Base-by-base conservation (phyloP, 2,329 filamentous ascomycete species). In the Seiridium unicorne region DNA sequence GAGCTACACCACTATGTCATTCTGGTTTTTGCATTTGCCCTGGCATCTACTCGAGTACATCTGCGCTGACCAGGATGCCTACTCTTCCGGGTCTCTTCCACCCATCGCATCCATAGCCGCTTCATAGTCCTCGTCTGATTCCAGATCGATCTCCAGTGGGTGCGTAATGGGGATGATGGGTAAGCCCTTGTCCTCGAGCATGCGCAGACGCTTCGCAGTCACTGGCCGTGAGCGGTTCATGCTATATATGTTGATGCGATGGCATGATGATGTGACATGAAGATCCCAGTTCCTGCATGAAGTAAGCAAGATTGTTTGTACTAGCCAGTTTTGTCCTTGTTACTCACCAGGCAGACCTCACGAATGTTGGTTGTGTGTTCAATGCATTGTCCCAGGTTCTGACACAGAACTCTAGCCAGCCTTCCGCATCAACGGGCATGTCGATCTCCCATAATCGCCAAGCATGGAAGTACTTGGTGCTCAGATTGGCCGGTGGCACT, bases 381-480 rank as follows among this genome's bases (percentile, higher is more conserved):
- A 87, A 69, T 0, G 80, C 74, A 60, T 88, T 87, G 64, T 88
- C 85, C 84, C 85, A 88, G 65, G 81, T 86, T 4, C 86, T 76
- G 36, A 79, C 79, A 0, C 83, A 79, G 42, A 88, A 73, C 69
- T 88, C 85, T 26, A 85, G 69, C 85, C 85, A 87, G 0, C 85
- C 84, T 63, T 87, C 84, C 1, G 79, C 80, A 53, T 87, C 84
- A 60, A 84, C 84, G 0, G 88, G 88, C 0, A 91, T 66, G 1
- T 88, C 83, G 1, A 81, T 79, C 59, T 84, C 76, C 89, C 88
- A 91, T 0, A 79, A 80, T 10, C 88, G 75, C 89, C 88, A 91
- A 0, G 84, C 81, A 66, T 83, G 85, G 53, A 80, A 84, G 54
- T 84, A 81, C 72, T 91, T 91, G 63, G 77, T 79, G 3, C 81